phyloP scores from a whole-genome alignment of 352 stramenopile species.

The Phytopythium chamaehyphon region DNA sequence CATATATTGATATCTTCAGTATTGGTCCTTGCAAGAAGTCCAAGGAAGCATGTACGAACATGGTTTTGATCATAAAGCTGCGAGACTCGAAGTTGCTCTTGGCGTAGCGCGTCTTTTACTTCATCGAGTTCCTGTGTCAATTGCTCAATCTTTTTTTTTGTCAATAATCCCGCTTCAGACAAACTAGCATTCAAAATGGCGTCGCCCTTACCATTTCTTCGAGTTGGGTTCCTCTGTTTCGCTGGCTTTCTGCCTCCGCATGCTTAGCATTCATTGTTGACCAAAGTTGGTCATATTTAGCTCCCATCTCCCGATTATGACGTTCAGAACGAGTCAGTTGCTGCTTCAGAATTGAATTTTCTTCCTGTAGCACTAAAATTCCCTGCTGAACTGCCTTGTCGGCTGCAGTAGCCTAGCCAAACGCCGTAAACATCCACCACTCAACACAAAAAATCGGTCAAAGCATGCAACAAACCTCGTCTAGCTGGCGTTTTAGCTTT shows the following conservation, averaged over 20 bases:
- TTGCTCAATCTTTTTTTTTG: slow-evolving; percentile 13
- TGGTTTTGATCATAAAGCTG: slow-evolving; percentile 27
- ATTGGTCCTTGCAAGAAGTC: not conserved
- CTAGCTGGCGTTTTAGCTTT: not conserved
- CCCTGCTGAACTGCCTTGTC: no score
- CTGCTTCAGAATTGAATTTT: no score
- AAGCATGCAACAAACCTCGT: not conserved
- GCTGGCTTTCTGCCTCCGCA: slow-evolving; percentile 11
- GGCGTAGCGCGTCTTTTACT: slow-evolving; percentile 24
- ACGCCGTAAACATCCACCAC: no score
- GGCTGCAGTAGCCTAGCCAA: no score
- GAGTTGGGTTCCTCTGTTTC: slow-evolving; percentile 2
- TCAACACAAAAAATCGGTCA: not conserved
- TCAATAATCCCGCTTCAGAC: no score
- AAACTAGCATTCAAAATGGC: no score
- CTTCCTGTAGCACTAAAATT: no score
- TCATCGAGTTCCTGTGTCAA: slow-evolving; percentile 30
- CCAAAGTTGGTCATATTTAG: no score
- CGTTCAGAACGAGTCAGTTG: no score
- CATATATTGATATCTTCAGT: not conserved
- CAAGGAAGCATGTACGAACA: slow-evolving; percentile 2
- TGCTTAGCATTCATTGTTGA: no score
- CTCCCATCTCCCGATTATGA: no score
- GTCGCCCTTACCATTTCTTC: slow-evolving; percentile 4
- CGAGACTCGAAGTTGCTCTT: slow-evolving; percentile 27